Evolutionary conservation across 2,329 filamentous ascomycete species (phyloP), one percentile per base, ranked within the genome.

Genomic region (Cladosporium sp.): DNA sequence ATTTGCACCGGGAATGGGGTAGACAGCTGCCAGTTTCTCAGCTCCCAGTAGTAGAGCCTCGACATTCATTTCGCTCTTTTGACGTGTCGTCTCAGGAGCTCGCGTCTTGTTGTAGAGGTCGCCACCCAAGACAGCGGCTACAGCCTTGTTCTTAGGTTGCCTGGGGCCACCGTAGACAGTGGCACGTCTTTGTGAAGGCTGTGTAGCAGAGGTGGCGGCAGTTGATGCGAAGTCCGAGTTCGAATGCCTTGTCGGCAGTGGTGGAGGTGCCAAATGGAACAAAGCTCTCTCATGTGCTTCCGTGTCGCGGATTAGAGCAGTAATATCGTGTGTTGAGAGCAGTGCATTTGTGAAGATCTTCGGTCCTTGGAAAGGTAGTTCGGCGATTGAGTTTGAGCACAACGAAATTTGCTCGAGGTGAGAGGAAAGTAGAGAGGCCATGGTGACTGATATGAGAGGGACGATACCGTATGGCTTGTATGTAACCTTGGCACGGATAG

Each of bases 291-390:
- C 95, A 80, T 98, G 94, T 25, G 90, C 82, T 79, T 99, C 95
- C 3, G 94, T 97, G 77, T 99, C 95, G 67, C 95, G 91, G 74
- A 99, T 97, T 57, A 99, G 83, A 14, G 91, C 87, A 4, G 95
- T 98, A 71, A 99, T 98, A 78, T 99, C 95, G 78, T 93, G 89
- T 70, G 89, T 89, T 65, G 90, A 89, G 58, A 98, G 88, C 46
- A 99, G 85, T 36, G 95, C 93, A 77, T 96, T 97, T 71, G 93
- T 95, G 80, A 98, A 99, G 74, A 95, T 93, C 74, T 92, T 96
- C n/a, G 94, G 92, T 1, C 87, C 87, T 48, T 92, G 92, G 72
- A 98, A 98, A 36, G 80, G 77, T 25, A 84, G 73, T 36, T 82
- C 80, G 58, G 79, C 78, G 49, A 84, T 83, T 58, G 81, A 82